phyloP scores from a whole-genome alignment of 495 filamentous ascomycete genomes.

The Parathielavia hyrcaniae region DNA sequence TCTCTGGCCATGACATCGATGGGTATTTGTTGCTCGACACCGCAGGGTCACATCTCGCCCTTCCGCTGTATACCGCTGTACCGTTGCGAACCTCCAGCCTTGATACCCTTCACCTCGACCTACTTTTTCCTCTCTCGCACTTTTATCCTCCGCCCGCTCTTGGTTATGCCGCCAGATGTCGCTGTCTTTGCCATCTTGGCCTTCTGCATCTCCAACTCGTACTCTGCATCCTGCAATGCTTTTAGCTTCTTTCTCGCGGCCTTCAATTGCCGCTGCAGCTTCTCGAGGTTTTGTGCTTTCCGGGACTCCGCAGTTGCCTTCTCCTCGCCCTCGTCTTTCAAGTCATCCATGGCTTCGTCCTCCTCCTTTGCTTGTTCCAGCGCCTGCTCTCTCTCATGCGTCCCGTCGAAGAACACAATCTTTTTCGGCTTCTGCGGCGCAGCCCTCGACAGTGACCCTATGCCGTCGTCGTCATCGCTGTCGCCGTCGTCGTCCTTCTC shows the following conservation, averaged over 20 bases:
- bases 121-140: conserved; percentile 73
- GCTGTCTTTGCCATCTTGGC: conserved; percentile 62
- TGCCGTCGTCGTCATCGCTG: conserved; percentile 20
- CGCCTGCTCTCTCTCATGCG: conserved; percentile 31
- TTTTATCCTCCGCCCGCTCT: conserved; percentile 77
- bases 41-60: too few species aligned
- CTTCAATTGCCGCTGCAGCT: conserved; percentile 48
- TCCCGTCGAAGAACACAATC: conserved; percentile 42
- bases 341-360: conserved; percentile 28
- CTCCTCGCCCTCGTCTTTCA: conserved; percentile 34
- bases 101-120: conserved; percentile 12
- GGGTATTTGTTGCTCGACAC: too few species aligned
- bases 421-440: conserved; percentile 32
- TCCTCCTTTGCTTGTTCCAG: conserved; percentile 39
- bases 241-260: conserved; percentile 61
- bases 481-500: conserved; percentile 28
- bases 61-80: too few species aligned
- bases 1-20: conserved; percentile 15
- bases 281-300: conserved; percentile 43
- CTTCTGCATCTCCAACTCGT: conserved; percentile 62
- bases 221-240: conserved; percentile 65
- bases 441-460: not conserved
- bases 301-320: conserved; percentile 43
- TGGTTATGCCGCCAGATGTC: conserved; percentile 70
- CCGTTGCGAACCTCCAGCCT: not conserved